phyloP scores from a whole-genome alignment of 2,329 filamentous ascomycete genomes.

The Sporothrix luriei region DNA sequence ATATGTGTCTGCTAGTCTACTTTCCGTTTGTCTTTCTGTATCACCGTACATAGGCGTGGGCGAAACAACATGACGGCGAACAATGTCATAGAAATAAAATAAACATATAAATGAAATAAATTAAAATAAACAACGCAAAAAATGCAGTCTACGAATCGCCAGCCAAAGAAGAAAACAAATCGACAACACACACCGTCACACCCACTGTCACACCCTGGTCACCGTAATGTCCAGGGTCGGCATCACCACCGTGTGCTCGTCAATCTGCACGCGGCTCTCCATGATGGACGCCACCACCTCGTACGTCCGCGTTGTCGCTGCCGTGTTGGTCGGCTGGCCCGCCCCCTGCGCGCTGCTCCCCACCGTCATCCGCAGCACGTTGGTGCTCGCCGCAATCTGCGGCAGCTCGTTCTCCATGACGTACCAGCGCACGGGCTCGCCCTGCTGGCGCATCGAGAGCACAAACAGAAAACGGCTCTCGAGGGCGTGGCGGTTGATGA shows the following conservation, averaged over 20 bases:
- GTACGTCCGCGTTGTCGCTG: conserved; percentile 23
- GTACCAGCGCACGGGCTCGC: conserved; percentile 29
- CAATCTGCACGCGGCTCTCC: conserved; percentile 22
- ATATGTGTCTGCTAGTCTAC: background rate
- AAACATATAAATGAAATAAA: no score
- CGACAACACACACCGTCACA: no score
- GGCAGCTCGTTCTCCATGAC: conserved; percentile 29
- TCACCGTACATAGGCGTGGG: background rate
- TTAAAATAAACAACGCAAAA: background rate
- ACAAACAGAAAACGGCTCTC: conserved; percentile 27
- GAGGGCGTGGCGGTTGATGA: conserved; percentile 27
- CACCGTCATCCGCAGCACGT: conserved; percentile 24
- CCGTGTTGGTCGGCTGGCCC: background rate
- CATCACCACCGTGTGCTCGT: conserved; percentile 27
- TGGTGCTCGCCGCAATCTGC: background rate
- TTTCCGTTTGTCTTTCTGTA: background rate
- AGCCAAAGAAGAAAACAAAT: background rate
- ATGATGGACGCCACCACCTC: conserved; percentile 28
- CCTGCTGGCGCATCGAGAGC: conserved; percentile 27
- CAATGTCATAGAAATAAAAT: conserved; percentile 1
- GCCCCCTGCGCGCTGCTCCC: background rate
- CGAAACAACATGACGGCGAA: background rate
- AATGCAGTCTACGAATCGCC: no score
- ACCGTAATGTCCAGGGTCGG: conserved; percentile 30
- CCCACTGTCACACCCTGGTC: background rate